Conservation (phyloP, 2,329 filamentous ascomycete genomes). For the Clonostachys solani region DNA sequence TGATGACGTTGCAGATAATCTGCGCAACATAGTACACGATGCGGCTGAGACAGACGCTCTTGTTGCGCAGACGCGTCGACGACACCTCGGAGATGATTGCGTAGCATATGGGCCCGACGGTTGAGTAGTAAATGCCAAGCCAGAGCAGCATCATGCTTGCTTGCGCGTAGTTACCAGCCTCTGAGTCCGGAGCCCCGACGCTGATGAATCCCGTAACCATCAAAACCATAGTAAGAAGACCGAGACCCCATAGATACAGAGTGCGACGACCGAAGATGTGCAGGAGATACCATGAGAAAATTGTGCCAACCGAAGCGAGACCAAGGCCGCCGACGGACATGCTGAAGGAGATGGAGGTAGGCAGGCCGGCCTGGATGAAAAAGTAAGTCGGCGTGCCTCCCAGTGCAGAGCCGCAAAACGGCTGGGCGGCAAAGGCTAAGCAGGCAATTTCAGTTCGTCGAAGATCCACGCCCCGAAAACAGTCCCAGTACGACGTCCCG, state of each 20-base stretch:
- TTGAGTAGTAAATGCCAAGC: conserved; percentile 28
- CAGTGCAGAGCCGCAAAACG: conserved; percentile 18
- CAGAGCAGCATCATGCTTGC: conserved; percentile 29
- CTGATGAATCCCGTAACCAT: conserved; percentile 28
- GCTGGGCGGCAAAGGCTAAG: conserved; percentile 35
- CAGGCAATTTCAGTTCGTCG: conserved; percentile 40
- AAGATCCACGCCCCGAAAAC: conserved; percentile 40
- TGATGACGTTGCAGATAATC: conserved; percentile 40
- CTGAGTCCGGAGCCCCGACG: conserved; percentile 23
- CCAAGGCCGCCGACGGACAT: conserved; percentile 13
- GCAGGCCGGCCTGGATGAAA: conserved; percentile 29
- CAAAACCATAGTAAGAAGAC: conserved; percentile 22
- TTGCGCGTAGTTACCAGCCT: conserved; percentile 18
- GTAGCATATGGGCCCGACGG: conserved; percentile 30
- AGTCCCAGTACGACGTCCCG: conserved; percentile 38
- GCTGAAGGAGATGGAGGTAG: conserved; percentile 11
- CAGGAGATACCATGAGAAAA: conserved; percentile 29
- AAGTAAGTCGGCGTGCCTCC: conserved; percentile 26
- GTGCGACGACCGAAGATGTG: conserved; percentile 27
- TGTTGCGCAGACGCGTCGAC: conserved; percentile 25
- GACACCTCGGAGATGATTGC: conserved; percentile 28
- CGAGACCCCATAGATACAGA: conserved; percentile 28
- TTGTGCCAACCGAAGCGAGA: conserved; percentile 29
- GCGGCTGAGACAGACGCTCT: conserved; percentile 35
- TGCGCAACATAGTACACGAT: conserved; percentile 43